Base-by-base conservation (phyloP, 352 stramenopile species). In the Pelagophyceae sp. region DNA sequence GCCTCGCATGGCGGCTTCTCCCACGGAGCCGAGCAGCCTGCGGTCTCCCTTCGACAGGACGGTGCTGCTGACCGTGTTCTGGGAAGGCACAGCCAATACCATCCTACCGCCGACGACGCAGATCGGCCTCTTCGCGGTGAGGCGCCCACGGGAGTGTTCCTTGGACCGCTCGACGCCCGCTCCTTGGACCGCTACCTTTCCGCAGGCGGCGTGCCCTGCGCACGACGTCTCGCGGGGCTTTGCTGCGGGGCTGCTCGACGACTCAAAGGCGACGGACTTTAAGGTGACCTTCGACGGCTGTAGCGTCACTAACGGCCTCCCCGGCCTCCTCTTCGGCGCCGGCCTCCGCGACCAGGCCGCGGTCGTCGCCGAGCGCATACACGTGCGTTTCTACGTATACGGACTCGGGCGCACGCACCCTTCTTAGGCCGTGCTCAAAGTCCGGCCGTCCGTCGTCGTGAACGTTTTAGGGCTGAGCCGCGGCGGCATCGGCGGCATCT, bases 281-380 rank as follows among this genome's bases (percentile, higher is more conserved):
- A 37, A 71, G 61, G n/a, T 71, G 29, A 40, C 27, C 3, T 71
- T 71, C 33, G 61, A 71, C 61, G 61, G 61, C 29, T 71, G 61
- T 31, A 31, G 31, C 29, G 61, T 71, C n/a, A 38, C 61, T 5
- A 35, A 71, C 61, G 61, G 61, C 3, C 3, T 38, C 3, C 27
- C 33, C 3, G 61, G 61, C 19, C 3, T 71, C 3, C n/a, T 71
- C 2, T 71, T 71, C 31, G 61, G 3, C 3, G 6, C 33, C 3
- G 61, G 61, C 3, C 61, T 71, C 19, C 17, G 61, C 3, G 31
- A 71, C 3, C 61, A 71, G n/a, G 61, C 61, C n/a, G 31, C 2
- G 31, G 1, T 20, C 2, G 61, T 38, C 27, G 5, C 1, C n/a
- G 5, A 11, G 5, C 19, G 19, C 3, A 2, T 71, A 1, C n/a